Evolutionary conservation across 257 asterid species (phyloP), one percentile per base, ranked within the genome.

Genomic region (Haberlea rhodopensis): DNA sequence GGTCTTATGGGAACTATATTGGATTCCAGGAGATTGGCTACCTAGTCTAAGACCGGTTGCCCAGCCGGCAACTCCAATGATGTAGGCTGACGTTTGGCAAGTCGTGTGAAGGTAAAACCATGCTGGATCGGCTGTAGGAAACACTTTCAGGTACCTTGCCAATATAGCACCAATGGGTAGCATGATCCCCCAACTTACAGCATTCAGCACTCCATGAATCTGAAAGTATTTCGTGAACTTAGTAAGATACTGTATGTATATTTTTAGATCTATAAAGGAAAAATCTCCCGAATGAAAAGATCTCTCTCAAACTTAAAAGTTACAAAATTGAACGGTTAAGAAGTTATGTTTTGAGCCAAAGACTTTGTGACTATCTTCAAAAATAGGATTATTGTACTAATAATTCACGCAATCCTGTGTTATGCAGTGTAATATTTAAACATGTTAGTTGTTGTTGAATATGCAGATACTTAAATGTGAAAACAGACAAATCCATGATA

Each of bases 11-110:
- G 85, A 27, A 0, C 84, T 73, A 74, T 75, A 66, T 57, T 72
- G 71, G 53, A 91, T 54, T 26, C 96, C 97, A 1, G 78, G 73
- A 46, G 97, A 91, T 49, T 81, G 80, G 70, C 72, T 75, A n/a
- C 98, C 97, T 3, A 91, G 86, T 3, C 64, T 84, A 62, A 89
- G 81, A 1, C 98, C 98, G 2, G 86, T 88, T 11, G 79, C 95
- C 87, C 91, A 89, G 48, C 98, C 98, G n/a, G 95, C 95, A 8
- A 89, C 95, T 55, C 98, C 98, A 5, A 71, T 31, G 49, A 83
- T 62, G 79, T 89, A 91, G 68, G 82, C 98, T 15, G 85, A 75
- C 65, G 79, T 48, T 65, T 91, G 96, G 73, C 95, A 86, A 28
- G 64, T 26, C 5, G 83, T 82, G 27, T 89, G 98, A 37, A 87